phyloP scores from a whole-genome alignment of 2,329 filamentous ascomycete genomes.

The Cercospora sojina region DNA sequence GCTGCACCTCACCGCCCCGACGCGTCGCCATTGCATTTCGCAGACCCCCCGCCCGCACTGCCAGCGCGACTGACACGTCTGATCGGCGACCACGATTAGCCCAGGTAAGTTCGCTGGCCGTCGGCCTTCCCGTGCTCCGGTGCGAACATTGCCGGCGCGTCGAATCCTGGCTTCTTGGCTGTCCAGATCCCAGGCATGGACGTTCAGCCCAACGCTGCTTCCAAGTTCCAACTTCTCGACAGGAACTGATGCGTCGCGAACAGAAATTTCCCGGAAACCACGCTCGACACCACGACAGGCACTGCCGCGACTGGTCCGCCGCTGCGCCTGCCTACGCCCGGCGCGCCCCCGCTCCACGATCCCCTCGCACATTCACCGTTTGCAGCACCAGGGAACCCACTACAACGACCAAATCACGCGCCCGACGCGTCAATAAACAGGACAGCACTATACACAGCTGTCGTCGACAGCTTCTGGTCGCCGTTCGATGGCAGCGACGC shows the following conservation, averaged over 20 bases:
- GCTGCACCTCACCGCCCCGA: neutral
- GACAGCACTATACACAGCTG: constrained; percentile 1
- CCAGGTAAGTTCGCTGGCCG: neutral
- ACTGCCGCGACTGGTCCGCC: constrained; percentile 3
- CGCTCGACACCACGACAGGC: neutral
- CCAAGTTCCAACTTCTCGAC: constrained; percentile 10
- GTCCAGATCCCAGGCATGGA: constrained; percentile 1
- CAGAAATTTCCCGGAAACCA: constrained; percentile 9
- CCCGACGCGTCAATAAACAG: constrained; percentile 16
- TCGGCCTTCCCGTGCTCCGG: constrained; percentile 3
- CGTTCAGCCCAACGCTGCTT: constrained; percentile 11
- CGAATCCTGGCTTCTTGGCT: constrained; percentile 11
- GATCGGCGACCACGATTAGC: neutral
- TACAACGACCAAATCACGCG: constrained; percentile 16
- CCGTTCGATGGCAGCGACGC: constrained; percentile 47
- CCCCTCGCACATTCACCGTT: constrained; percentile 12
- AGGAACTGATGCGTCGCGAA: constrained; percentile 15
- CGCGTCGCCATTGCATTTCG: neutral
- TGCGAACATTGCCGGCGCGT: neutral
- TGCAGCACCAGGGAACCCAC: constrained; percentile 14
- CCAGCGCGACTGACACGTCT: neutral
- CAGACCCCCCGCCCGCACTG: neutral
- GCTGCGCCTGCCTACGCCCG: constrained; percentile 1
- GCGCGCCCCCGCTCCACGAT: constrained; percentile 1
- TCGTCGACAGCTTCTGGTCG: constrained; percentile 4